phyloP scores from a whole-genome alignment of 345 rosid genomes.

The Xanthoceras sorbifolium region DNA sequence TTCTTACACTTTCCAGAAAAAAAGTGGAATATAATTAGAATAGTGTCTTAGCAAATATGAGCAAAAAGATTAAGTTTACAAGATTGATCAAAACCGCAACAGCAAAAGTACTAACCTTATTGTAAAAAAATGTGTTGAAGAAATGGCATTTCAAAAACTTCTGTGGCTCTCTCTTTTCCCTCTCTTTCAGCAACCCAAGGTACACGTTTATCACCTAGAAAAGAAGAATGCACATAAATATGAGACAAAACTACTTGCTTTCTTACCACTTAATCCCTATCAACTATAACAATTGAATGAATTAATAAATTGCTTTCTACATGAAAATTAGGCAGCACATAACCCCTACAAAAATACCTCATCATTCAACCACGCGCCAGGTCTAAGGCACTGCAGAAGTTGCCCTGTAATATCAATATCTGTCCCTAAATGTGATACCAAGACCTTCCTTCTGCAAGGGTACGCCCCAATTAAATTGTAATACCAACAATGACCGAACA shows the following conservation, averaged over 20 bases:
- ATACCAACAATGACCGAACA: slow-evolving; percentile 12
- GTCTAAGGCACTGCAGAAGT: slow-evolving; percentile 67
- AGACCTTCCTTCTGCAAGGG: slow-evolving; percentile 52
- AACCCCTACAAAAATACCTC: slow-evolving; percentile 55
- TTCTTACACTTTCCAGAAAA: background rate
- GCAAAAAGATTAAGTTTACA: background rate
- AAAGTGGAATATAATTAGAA: background rate
- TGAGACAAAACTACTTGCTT: slow-evolving; percentile 13
- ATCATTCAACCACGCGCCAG: slow-evolving; percentile 89
- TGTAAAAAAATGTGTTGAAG: slow-evolving; percentile 90
- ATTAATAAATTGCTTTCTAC: slow-evolving; percentile 13
- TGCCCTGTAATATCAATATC: slow-evolving; percentile 76
- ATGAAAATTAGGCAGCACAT: slow-evolving; percentile 9
- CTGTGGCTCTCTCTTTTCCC: slow-evolving; percentile 86
- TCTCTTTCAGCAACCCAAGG: slow-evolving; percentile 85
- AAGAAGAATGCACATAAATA: slow-evolving; percentile 22
- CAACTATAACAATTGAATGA: background rate
- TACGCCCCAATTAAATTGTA: slow-evolving; percentile 20
- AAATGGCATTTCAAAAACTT: slow-evolving; percentile 94
- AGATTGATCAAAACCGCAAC: background rate
- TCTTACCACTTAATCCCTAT: background rate
- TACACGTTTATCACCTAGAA: slow-evolving; percentile 86
- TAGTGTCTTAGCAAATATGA: background rate
- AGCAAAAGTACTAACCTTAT: slow-evolving; percentile 58
- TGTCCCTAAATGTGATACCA: slow-evolving; percentile 62